Conservation (phyloP, 2,329 filamentous ascomycete genomes). For the Sclerotiophoma versabilis region DNA sequence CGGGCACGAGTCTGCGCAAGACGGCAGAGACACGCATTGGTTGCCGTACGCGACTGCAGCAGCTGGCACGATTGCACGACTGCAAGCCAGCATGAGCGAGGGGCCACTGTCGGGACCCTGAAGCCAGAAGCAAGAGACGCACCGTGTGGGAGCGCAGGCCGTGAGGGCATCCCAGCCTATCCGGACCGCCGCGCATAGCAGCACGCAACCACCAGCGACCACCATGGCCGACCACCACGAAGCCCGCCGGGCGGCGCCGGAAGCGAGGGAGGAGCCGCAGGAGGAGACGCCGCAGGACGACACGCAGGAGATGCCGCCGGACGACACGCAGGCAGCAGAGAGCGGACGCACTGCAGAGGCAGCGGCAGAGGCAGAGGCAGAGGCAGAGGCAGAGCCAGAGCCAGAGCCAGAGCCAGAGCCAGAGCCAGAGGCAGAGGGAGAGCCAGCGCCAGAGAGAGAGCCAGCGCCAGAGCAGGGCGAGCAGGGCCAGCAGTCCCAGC, state of each 20-base stretch:
- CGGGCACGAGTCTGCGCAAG: background rate
- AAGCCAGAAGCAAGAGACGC: no score
- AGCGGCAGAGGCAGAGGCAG: constrained; percentile 17
- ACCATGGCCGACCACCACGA: constrained; percentile 47
- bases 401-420: constrained; percentile 17
- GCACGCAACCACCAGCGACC: constrained; percentile 16
- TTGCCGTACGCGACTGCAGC: background rate
- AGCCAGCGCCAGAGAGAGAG: constrained; percentile 17
- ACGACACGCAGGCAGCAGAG: background rate
- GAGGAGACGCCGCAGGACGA: background rate
- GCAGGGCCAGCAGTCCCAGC: background rate
- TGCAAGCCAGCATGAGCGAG: background rate
- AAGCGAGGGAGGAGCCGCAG: background rate
- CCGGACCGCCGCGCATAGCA: constrained; percentile 8
- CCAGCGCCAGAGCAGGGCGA: constrained; percentile 16
- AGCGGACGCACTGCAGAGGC: constrained; percentile 4
- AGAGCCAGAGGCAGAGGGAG: constrained; percentile 20
- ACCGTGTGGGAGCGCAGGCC: no score
- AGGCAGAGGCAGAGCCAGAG: constrained; percentile 16
- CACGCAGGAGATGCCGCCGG: background rate
- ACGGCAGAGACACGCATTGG: background rate
- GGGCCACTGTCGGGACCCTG: background rate
- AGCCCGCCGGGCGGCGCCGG: constrained; percentile 7
- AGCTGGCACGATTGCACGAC: background rate
- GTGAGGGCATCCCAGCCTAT: constrained; percentile 27